These are phyloP conservation scores for Calonectria fujianensis DNA, from an alignment of 2,329 filamentous ascomycete species.

Conservation along the genomic window DNA sequence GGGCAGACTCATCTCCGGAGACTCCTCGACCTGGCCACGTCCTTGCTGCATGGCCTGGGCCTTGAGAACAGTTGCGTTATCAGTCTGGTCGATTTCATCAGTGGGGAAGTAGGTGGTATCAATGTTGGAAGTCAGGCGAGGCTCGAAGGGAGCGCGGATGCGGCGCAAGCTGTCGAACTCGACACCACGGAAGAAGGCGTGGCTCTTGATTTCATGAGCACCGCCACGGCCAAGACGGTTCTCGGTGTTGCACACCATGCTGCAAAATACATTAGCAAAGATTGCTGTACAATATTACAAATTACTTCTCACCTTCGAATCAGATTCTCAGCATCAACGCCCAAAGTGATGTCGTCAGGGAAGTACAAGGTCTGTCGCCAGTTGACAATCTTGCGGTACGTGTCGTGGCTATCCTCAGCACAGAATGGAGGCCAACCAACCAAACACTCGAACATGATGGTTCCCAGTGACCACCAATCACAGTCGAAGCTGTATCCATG, in stretches of 20 bases:
- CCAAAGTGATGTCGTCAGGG: conserved; percentile 94
- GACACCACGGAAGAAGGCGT: conserved; percentile 97
- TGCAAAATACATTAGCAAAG: conserved; percentile 61
- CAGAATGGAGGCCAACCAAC: conserved; percentile 99
- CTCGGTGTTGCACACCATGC: conserved; percentile 94
- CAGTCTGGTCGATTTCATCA: conserved; percentile 97
- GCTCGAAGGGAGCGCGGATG: conserved; percentile 97
- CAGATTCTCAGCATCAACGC: conserved; percentile 91
- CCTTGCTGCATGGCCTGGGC: conserved; percentile 86
- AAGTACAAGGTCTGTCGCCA: conserved; percentile 98
- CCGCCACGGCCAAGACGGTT: conserved; percentile 92
- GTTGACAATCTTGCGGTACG: conserved; percentile 99
- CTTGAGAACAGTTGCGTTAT: conserved; percentile 90
- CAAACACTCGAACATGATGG: conserved; percentile 99
- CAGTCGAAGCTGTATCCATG: conserved; percentile 97
- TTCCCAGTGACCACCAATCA: conserved; percentile 99
- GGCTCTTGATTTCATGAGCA: conserved; percentile 92
- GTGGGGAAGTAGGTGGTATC: conserved; percentile 99
- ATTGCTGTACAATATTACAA: neutral
- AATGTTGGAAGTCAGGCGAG: conserved; percentile 92
- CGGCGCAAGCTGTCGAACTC: conserved; percentile 94
- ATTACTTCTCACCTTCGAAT: conserved; percentile 84
- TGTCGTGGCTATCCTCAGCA: conserved; percentile 97
- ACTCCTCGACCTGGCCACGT: conserved; percentile 78
- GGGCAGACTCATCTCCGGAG: conserved; percentile 95